Percentiles rank a stretch among this genome's conserved stretches.
Evolutionary conservation across 352 stramenopile species (phyloP).

Genomic region (Pythium graminicola): DNA sequence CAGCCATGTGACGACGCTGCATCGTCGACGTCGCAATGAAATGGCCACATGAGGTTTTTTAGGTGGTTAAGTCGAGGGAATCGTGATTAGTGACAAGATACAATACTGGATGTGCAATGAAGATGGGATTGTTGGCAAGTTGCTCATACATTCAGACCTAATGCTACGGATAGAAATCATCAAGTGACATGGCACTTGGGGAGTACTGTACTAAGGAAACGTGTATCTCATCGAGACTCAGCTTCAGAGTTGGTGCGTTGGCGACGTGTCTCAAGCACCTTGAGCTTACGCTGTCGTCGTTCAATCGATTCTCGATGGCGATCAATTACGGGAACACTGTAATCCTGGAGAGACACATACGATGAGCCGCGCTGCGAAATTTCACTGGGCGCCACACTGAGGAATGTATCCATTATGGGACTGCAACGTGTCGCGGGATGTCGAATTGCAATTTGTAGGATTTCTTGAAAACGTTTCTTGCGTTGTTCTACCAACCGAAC

Average conservation of each 20-base stretch:
- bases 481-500: slow-evolving; percentile 71
- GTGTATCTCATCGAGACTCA: slow-evolving; percentile 10
- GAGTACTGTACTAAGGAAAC: too few species aligned
- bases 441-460: slow-evolving; percentile 66
- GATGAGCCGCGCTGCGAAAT: slow-evolving; percentile 42
- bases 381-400: slow-evolving; percentile 57
- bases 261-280: slow-evolving; percentile 55
- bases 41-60: slow-evolving; percentile 1
- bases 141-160: slow-evolving; percentile 2
- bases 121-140: neutral
- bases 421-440: slow-evolving; percentile 66
- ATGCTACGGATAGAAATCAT: neutral
- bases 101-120: neutral
- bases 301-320: slow-evolving; percentile 72
- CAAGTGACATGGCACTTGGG: neutral
- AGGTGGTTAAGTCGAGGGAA: neutral
- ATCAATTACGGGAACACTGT: slow-evolving; percentile 71
- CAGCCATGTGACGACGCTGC: too few species aligned
- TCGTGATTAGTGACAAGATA: neutral
- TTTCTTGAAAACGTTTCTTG: slow-evolving; percentile 78
- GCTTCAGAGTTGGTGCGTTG: slow-evolving; percentile 32
- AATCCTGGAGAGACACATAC: slow-evolving; percentile 47
- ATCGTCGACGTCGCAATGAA: neutral
- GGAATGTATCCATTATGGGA: slow-evolving; percentile 58
- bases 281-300: slow-evolving; percentile 63